Conservation (phyloP, 805 yeast species). For the Metschnikowia santaceciliae region DNA sequence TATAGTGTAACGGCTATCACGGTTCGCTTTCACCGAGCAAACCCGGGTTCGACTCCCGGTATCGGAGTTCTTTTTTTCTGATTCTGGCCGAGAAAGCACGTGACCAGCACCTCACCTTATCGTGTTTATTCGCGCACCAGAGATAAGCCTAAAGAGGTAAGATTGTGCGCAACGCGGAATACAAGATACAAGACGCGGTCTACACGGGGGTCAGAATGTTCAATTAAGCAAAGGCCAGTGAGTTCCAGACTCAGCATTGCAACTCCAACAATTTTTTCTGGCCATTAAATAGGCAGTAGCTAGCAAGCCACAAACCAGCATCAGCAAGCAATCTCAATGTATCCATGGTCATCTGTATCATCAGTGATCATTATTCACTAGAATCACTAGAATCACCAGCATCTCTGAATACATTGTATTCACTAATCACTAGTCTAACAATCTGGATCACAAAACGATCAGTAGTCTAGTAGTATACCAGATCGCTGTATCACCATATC, state of each 20-base stretch:
- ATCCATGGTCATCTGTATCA: too few relatives aligned
- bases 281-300: not conserved
- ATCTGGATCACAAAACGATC: too few relatives aligned
- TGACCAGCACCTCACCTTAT: not conserved
- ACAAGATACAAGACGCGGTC: not conserved
- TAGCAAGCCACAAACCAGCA: not conserved
- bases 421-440: too few relatives aligned
- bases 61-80: conserved; percentile 47
- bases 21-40: conserved; percentile 83
- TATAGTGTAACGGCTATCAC: conserved; percentile 81
- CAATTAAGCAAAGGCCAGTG: not conserved
- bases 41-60: conserved; percentile 88
- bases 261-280: not conserved
- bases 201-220: not conserved
- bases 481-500: too few relatives aligned
- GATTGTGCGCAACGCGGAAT: not conserved
- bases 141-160: not conserved
- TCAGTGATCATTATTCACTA: too few relatives aligned
- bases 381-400: too few relatives aligned
- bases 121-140: not conserved
- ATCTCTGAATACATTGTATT: too few relatives aligned
- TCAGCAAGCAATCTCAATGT: too few relatives aligned
- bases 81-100: not conserved
- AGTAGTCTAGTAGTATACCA: too few relatives aligned
- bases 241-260: not conserved